Percentiles rank a stretch among this genome's conserved stretches.
Evolutionary conservation across 345 rosid species (phyloP).

Genomic region (Trapa bicornis): DNA sequence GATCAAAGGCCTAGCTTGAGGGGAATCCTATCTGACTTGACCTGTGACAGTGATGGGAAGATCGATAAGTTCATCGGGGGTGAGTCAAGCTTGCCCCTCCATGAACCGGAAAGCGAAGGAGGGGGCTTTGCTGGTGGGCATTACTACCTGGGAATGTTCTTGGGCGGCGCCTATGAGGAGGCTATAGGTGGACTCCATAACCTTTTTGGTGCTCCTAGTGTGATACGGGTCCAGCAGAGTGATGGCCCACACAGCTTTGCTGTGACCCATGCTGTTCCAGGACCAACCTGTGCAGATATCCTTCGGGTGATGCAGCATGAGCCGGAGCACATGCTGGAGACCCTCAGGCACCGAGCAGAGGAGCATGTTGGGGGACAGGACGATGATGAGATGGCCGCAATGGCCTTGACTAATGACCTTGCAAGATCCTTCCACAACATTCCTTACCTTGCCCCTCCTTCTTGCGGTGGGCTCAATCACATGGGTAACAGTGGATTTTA

Average conservation of each 20-base stretch:
- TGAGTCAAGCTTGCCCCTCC: conserved; percentile 70
- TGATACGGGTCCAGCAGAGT: conserved; percentile 70
- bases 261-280: conserved; percentile 62
- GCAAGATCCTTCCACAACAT: conserved; percentile 62
- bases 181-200: conserved; percentile 95
- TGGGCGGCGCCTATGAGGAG: conserved; percentile 98
- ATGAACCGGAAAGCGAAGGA: conserved; percentile 41
- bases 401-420: conserved; percentile 35
- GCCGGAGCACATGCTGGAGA: conserved; percentile 90
- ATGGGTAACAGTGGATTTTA: conserved; percentile 41
- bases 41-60: conserved; percentile 93
- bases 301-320: conserved; percentile 90
- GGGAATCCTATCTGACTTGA: conserved; percentile 75
- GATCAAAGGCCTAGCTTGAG: conserved; percentile 57
- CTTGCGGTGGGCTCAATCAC: conserved; percentile 53
- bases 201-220: conserved; percentile 84
- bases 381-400: conserved; percentile 18
- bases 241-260: conserved; percentile 89
- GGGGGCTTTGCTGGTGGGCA: conserved; percentile 17
- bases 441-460: conserved; percentile 54
- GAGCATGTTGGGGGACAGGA: conserved; percentile 28
- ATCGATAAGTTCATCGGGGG: conserved; percentile 86
- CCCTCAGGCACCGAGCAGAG: conserved; percentile 75
- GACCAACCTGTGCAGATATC: conserved; percentile 76
- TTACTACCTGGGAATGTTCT: conserved; percentile 86